Evolutionary conservation across 805 yeast genomes (phyloP).

Genomic region (Candida sakaeoensis): DNA sequence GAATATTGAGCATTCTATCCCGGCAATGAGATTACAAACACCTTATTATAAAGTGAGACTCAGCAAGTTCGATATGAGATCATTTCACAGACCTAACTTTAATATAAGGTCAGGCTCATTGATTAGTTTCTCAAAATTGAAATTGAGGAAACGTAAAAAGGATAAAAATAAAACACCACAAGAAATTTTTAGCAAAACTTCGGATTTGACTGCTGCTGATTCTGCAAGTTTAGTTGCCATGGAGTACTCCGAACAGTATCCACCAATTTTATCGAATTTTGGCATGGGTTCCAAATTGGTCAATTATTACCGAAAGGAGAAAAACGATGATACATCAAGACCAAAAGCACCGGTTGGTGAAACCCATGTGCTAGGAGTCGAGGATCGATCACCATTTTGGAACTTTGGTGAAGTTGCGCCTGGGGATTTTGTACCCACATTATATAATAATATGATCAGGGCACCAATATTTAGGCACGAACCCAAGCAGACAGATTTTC

Average conservation of each 20-base stretch:
- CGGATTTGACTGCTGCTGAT: conserved; percentile 82
- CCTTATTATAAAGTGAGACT: conserved; percentile 85
- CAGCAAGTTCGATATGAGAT: conserved; percentile 62
- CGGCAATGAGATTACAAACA: conserved; percentile 81
- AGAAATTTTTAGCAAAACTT: conserved; percentile 66
- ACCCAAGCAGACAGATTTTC: conserved; percentile 70
- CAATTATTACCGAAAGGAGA: conserved; percentile 84
- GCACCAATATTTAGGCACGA: conserved; percentile 95
- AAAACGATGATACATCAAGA: conserved; percentile 75
- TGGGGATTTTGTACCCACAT: conserved; percentile 89
- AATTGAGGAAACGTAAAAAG: conserved; percentile 78
- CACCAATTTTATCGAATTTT: conserved; percentile 75
- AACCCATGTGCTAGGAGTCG: conserved; percentile 92
- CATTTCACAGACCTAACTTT: conserved; percentile 78
- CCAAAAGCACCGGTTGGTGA: conserved; percentile 91
- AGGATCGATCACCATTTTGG: conserved; percentile 97
- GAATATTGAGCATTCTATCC: conserved; percentile 85
- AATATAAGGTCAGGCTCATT: conserved; percentile 72
- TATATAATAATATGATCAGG: conserved; percentile 85
- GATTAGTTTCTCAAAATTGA: conserved; percentile 71
- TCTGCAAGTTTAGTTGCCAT: conserved; percentile 70
- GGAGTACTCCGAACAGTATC: conserved; percentile 90
- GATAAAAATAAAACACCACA: conserved; percentile 80
- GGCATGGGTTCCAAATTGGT: conserved; percentile 96
- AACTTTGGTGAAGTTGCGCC: conserved; percentile 95